These are phyloP conservation scores for Elongisporangium undulatum DNA, from an alignment of 352 stramenopile genomes.

Conservation along the genomic window DNA sequence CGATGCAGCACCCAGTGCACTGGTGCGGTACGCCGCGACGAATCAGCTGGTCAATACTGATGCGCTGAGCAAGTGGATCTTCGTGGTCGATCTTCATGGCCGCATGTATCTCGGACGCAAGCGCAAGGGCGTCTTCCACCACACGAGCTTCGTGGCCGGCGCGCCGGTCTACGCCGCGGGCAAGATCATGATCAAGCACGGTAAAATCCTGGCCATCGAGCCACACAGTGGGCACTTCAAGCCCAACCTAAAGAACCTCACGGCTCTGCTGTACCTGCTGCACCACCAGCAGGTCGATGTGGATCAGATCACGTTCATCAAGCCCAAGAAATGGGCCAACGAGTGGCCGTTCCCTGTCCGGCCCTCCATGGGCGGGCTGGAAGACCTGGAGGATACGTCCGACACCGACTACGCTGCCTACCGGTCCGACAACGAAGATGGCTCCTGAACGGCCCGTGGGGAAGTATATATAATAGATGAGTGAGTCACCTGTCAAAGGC, in stretches of 20 bases:
- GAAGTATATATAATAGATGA: neutral
- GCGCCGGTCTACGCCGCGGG: slow-evolving; percentile 56
- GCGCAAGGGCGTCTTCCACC: slow-evolving; percentile 65
- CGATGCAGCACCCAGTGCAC: neutral
- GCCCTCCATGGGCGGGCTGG: slow-evolving; percentile 23
- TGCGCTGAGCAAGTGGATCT: slow-evolving; percentile 71
- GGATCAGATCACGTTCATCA: slow-evolving; percentile 43
- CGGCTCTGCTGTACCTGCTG: slow-evolving; percentile 36
- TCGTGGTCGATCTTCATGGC: slow-evolving; percentile 44
- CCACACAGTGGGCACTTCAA: slow-evolving; percentile 79
- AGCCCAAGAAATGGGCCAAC: slow-evolving; percentile 65
- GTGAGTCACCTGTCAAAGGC: neutral
- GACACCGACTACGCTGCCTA: slow-evolving; percentile 40
- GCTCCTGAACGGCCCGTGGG: neutral
- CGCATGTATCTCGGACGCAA: slow-evolving; percentile 67
- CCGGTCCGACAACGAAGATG: slow-evolving; percentile 36
- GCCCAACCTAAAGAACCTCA: slow-evolving; percentile 42
- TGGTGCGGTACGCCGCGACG: slow-evolving; percentile 26
- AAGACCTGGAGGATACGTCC: slow-evolving; percentile 29
- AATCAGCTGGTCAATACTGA: slow-evolving; percentile 45
- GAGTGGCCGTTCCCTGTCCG: slow-evolving; percentile 49
- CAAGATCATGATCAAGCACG: slow-evolving; percentile 59
- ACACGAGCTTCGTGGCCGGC: slow-evolving; percentile 74
- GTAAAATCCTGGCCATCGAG: slow-evolving; percentile 54
- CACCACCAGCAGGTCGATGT: slow-evolving; percentile 31